Conservation (phyloP, 179 eudicot genomes). For the Amaranthus tricolor region DNA sequence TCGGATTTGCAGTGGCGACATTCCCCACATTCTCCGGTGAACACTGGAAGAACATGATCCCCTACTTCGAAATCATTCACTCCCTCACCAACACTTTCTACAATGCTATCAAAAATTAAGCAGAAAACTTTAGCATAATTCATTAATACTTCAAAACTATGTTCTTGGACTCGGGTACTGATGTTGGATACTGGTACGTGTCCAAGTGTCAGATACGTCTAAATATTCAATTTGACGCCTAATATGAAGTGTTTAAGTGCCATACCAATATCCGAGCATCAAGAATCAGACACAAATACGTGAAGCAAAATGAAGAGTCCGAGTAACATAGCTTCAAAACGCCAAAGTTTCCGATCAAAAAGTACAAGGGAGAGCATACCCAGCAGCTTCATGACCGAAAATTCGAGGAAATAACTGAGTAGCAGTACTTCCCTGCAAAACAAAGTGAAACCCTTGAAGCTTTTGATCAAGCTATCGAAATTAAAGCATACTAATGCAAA, state of each 20-base stretch:
- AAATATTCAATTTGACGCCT: too few species aligned
- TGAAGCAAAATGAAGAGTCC: too few species aligned
- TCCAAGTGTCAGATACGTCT: too few species aligned
- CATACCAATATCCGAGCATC: too few species aligned
- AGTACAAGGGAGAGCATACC: constrained; percentile 25
- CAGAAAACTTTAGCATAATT: background rate
- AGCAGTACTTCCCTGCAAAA: constrained; percentile 33
- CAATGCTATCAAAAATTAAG: constrained; percentile 30
- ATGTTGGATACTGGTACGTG: too few species aligned
- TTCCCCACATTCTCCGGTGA: constrained; percentile 51
- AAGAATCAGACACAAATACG: too few species aligned
- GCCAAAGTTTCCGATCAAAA: background rate
- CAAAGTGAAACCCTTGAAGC: background rate
- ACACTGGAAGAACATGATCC: constrained; percentile 51
- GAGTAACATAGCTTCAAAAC: too few species aligned
- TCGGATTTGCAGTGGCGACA: constrained; percentile 45
- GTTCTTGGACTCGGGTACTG: too few species aligned
- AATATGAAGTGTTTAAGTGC: too few species aligned
- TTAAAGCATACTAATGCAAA: too few species aligned
- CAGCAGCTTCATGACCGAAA: constrained; percentile 55
- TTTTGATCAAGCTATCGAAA: background rate
- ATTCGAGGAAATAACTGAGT: constrained; percentile 49
- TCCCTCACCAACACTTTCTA: constrained; percentile 50
- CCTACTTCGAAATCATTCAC: constrained; percentile 41
- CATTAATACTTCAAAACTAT: background rate